phyloP scores from a whole-genome alignment of 352 stramenopile species.

The Globisporangium cederbergense region DNA sequence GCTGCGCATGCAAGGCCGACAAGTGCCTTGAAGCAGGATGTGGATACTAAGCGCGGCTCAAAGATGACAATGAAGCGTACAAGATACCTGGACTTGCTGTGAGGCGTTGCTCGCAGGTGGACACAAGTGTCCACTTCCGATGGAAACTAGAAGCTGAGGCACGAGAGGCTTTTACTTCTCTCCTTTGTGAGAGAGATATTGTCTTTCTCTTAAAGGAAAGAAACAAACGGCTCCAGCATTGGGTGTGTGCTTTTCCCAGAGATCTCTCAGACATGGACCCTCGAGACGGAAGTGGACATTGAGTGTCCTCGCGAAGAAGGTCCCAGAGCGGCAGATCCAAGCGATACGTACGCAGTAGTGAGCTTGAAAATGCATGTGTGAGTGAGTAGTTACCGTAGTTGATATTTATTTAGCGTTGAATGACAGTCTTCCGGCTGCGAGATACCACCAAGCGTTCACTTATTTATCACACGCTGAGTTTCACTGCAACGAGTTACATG shows the following conservation, averaged over 20 bases:
- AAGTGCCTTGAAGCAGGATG: conserved; percentile 17
- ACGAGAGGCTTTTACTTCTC: background rate
- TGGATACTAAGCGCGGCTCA: background rate
- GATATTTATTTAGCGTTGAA: background rate
- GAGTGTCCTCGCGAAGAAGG: background rate
- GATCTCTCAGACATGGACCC: background rate
- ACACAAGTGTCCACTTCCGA: background rate
- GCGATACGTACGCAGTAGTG: background rate
- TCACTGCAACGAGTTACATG: background rate
- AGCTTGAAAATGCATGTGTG: background rate
- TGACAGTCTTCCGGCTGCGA: background rate
- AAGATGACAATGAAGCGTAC: background rate
- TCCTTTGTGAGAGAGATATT: background rate
- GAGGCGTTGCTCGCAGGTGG: background rate
- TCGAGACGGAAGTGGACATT: background rate
- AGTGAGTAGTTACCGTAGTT: background rate
- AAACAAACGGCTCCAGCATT: background rate
- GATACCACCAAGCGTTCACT: background rate
- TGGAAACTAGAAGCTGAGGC: background rate
- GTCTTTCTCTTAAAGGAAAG: background rate
- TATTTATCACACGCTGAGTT: background rate
- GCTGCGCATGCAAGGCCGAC: conserved; percentile 21
- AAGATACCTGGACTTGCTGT: background rate
- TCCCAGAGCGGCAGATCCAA: background rate
- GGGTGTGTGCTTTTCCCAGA: background rate